Evolutionary conservation across 345 rosid genomes (phyloP), one percentile per base, ranked within the genome.

Genomic region (Rhizophora apiculata): DNA sequence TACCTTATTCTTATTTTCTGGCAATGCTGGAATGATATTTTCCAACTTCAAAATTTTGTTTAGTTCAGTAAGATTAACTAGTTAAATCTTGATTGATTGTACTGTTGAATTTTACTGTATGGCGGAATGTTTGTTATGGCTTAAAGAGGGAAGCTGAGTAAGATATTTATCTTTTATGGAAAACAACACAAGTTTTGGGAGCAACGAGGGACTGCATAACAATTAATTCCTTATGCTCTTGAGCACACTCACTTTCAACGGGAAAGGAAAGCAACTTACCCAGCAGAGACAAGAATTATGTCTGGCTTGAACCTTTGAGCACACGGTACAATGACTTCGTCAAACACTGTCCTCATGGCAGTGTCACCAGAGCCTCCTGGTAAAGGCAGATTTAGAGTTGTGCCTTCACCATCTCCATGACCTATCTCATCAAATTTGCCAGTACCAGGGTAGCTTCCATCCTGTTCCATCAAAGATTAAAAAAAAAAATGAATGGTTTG

Each of bases 381-480:
- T 64, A 91, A 78, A 27, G 97, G 98, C 74, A 94, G 71, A 75
- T 94, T 94, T 20, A 94, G 81, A 30, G 98, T 88, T 46, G 91
- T 62, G 37, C 98, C 98, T 88, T 91, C 96, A 53, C 97, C 97
- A 65, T 80, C 84, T 77, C 95, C 97, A 71, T 68, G 78, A 59
- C 97, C 98, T 68, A 82, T 69, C 73, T 94, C 93, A 43, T 85
- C 88, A 5, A 86, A 70, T 74, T 85, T 94, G 54, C 96, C 95
- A 2, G 97, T 94, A 30, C 97, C 98, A 18, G 97, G 98, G 55
- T 94, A 94, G 83, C 97, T 91, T 76, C 98, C 97, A 64, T 89
- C 88, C 97, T 94, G 82, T 27, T 3, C 22, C 63, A 22, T 53
- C 46, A 5, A 19, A 43, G 24, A 22, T 64, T 3, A 22, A 19